These are phyloP conservation scores for Rhodotorula sp. DNA, from an alignment of 1,284 basidiomycete genomes.

Conservation along the genomic window DNA sequence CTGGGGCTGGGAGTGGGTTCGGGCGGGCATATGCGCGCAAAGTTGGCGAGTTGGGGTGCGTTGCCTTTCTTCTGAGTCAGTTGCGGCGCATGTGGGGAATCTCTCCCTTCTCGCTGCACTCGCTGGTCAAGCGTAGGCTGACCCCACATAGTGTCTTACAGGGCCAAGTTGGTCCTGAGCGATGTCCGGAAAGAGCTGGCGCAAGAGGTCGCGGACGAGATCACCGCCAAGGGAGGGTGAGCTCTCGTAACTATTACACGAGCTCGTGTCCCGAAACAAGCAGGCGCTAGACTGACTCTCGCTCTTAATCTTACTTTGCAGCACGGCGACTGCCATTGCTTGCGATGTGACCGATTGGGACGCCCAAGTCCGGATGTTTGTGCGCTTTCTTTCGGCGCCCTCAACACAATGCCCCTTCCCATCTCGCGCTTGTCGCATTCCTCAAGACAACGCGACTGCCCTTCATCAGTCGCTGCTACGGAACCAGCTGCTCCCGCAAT, in stretches of 20 bases:
- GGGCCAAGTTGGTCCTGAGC: slow-evolving; percentile 61
- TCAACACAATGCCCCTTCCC: neutral
- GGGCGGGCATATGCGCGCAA: slow-evolving; percentile 45
- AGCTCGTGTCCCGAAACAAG: no score
- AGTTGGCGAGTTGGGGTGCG: slow-evolving; percentile 1
- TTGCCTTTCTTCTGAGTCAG: no score
- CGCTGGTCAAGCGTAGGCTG: no score
- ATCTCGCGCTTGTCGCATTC: neutral
- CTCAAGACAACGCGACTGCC: no score
- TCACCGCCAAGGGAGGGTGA: slow-evolving; percentile 56
- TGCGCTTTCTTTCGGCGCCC: slow-evolving; percentile 49
- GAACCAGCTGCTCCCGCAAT: no score
- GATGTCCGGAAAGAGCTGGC: slow-evolving; percentile 55
- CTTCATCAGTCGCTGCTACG: no score
- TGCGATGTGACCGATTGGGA: slow-evolving; percentile 62
- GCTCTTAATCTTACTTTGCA: slow-evolving; percentile 43
- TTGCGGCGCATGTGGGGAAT: no score
- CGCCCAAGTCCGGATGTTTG: slow-evolving; percentile 59
- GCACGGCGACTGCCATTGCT: slow-evolving; percentile 54
- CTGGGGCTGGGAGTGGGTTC: slow-evolving; percentile 60
- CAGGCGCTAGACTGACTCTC: neutral
- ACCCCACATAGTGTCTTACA: slow-evolving; percentile 36
- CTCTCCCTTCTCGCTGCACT: no score
- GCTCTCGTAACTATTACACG: no score
- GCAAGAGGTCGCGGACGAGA: slow-evolving; percentile 53